Conservation (phyloP, 2,329 filamentous ascomycete species). For the Penicillium sp. region DNA sequence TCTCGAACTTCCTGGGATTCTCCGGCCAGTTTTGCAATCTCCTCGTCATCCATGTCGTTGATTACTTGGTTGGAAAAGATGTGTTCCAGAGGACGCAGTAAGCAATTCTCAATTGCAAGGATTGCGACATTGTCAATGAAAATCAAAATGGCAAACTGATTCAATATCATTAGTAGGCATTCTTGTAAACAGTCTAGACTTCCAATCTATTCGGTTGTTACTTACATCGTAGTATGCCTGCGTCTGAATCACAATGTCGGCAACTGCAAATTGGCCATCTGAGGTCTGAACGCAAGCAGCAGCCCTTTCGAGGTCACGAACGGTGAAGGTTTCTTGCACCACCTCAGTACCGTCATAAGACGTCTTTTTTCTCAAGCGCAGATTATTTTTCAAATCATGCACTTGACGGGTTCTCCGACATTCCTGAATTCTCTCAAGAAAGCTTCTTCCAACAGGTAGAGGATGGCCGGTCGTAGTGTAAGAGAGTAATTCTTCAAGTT, state of each 20-base stretch:
- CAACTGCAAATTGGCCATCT: conserved; percentile 42
- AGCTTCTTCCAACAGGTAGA: conserved; percentile 28
- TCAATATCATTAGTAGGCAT: neutral
- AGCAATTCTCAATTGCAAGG: conserved; percentile 57
- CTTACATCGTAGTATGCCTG: conserved; percentile 34
- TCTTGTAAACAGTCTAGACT: neutral
- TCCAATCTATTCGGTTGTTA: neutral
- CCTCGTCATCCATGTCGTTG: conserved; percentile 41
- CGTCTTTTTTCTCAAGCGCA: no score
- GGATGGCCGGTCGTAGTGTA: conserved; percentile 34
- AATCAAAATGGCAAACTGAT: conserved; percentile 44
- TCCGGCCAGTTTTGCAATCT: conserved; percentile 47
- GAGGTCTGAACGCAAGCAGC: neutral
- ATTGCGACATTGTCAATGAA: conserved; percentile 58
- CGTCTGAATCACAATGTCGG: conserved; percentile 51
- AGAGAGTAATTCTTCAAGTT: conserved; percentile 34
- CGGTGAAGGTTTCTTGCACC: no score
- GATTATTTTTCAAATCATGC: no score
- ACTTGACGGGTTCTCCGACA: no score
- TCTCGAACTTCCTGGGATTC: conserved; percentile 25
- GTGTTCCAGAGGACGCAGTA: conserved; percentile 49
- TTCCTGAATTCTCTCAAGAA: conserved; percentile 21
- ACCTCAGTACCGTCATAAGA: no score
- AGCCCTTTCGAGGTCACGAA: neutral
- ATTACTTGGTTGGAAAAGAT: conserved; percentile 52